Conservation (phyloP, 441 rosid genomes). For the Aleurites moluccanus region DNA sequence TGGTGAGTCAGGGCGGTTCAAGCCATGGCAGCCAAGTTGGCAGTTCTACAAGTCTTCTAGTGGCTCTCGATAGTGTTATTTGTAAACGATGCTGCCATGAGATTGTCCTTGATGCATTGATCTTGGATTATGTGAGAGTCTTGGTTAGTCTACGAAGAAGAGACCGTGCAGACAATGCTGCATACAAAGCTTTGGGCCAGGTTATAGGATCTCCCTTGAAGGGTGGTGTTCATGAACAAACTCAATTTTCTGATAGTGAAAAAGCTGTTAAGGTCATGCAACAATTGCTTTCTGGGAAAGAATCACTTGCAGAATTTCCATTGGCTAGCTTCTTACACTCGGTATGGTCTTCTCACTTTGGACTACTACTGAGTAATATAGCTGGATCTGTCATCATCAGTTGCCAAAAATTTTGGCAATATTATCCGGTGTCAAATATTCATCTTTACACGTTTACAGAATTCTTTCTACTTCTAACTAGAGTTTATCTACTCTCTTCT, state of each 20-base stretch:
- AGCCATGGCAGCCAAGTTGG: constrained; percentile 60
- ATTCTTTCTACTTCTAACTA: neutral
- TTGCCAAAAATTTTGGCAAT: neutral
- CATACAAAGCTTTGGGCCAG: constrained; percentile 61
- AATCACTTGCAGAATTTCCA: constrained; percentile 95
- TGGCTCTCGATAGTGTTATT: constrained; percentile 54
- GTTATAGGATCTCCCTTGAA: constrained; percentile 51
- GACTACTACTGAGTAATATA: neutral
- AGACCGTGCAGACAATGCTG: constrained; percentile 68
- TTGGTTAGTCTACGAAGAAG: constrained; percentile 81
- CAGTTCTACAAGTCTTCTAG: constrained; percentile 47
- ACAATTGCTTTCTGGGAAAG: constrained; percentile 61
- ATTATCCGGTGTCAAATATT: neutral
- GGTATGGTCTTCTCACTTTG: constrained; percentile 39
- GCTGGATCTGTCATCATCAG: neutral
- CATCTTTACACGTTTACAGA: neutral
- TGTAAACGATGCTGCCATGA: constrained; percentile 80
- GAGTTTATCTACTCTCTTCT: neutral
- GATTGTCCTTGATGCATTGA: constrained; percentile 73
- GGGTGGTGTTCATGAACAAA: constrained; percentile 42
- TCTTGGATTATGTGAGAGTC: constrained; percentile 84
- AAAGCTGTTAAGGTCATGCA: constrained; percentile 37
- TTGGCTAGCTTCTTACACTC: constrained; percentile 77
- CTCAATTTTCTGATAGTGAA: constrained; percentile 37
- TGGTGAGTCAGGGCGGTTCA: constrained; percentile 55